Evolutionary conservation across 2,329 filamentous ascomycete species (phyloP).

Genomic region (Microdochium trichocladiopsis): DNA sequence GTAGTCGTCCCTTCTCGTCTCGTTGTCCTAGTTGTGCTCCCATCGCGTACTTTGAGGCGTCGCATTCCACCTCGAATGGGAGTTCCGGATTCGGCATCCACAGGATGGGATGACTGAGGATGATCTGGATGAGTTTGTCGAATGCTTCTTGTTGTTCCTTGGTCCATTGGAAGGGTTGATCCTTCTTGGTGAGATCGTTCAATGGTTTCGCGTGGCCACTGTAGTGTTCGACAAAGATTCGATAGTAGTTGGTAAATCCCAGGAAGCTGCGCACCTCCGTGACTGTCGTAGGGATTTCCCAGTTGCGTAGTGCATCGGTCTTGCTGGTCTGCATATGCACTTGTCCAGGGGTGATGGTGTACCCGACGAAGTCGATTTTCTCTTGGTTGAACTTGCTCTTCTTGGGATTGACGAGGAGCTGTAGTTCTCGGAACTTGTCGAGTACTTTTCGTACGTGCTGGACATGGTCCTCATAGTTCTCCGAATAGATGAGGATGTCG

Average conservation of each 20-base stretch:
- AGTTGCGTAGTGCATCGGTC: conserved; percentile 14
- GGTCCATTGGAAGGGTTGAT: background rate
- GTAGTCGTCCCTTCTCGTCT: conserved; percentile 1
- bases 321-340: conserved; percentile 17
- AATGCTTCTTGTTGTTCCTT: background rate
- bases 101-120: conserved; percentile 1
- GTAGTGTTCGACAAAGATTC: conserved; percentile 17
- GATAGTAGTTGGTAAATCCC: conserved; percentile 25
- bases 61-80: conserved; percentile 11
- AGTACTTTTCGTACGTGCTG: conserved; percentile 14
- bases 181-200: conserved; percentile 7
- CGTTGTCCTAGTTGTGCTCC: conserved; percentile 1
- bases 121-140: background rate
- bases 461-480: conserved; percentile 13
- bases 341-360: conserved; percentile 15
- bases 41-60: conserved; percentile 11
- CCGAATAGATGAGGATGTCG: conserved; percentile 16
- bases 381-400: conserved; percentile 22
- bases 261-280: conserved; percentile 17
- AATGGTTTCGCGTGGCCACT: conserved; percentile 9
- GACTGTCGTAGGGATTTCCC: conserved; percentile 9
- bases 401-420: conserved; percentile 9
- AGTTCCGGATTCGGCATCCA: background rate
- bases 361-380: conserved; percentile 19
- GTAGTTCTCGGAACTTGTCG: background rate